A percentile compares a stretch with the other conserved stretches of the same genome.
Conservation (phyloP, 2,329 filamentous ascomycete genomes). For the Colletotrichum plurivorum region DNA sequence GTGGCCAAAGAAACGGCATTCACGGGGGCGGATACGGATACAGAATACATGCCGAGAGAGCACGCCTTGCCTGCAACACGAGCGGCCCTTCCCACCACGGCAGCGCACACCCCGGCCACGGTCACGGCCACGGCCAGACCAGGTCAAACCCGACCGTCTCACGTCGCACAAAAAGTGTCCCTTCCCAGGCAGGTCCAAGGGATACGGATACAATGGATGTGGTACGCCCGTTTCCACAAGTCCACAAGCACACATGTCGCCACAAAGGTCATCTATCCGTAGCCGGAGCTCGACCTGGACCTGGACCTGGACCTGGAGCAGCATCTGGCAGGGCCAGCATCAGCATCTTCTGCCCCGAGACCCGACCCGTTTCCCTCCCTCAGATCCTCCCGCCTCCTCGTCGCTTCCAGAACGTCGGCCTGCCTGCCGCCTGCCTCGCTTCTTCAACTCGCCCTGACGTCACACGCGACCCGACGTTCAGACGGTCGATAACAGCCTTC, state of each 20-base stretch:
- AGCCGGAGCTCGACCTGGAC: no score
- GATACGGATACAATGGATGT: background rate
- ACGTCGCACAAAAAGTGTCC: constrained; percentile 23
- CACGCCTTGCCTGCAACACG: background rate
- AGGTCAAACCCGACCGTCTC: constrained; percentile 17
- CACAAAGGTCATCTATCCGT: background rate
- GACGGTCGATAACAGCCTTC: constrained; percentile 15
- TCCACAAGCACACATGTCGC: constrained; percentile 18
- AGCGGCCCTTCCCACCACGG: background rate
- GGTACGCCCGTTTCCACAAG: constrained; percentile 2
- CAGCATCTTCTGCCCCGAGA: no score
- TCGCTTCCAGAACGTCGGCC: constrained; percentile 19
- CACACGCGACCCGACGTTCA: constrained; percentile 16
- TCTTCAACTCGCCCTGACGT: constrained; percentile 32
- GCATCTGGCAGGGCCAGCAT: no score
- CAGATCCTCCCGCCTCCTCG: background rate
- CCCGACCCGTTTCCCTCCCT: background rate
- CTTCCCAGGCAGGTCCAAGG: constrained; percentile 16
- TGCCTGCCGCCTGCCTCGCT: constrained; percentile 10
- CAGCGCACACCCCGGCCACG: background rate
- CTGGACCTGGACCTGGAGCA: no score
- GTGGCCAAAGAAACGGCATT: background rate
- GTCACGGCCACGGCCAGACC: background rate
- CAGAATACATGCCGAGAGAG: background rate
- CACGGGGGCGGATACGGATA: background rate